Evolutionary conservation across 805 yeast genomes (phyloP), one percentile per base, ranked within the genome.

Genomic region (Wickerhamiella sergipiensis): DNA sequence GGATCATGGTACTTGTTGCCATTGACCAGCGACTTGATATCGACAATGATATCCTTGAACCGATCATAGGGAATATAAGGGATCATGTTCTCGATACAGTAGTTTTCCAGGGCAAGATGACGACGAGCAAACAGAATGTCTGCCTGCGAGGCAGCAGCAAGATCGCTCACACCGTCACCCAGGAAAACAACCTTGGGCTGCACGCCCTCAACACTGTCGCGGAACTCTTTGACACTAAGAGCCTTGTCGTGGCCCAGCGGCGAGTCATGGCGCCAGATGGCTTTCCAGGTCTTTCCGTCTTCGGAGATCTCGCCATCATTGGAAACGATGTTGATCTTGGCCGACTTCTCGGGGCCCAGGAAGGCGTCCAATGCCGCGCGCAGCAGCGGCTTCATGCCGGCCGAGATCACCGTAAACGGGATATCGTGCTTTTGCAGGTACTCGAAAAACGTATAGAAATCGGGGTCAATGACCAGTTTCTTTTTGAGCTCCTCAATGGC

Each of bases 121-220:
- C 62, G 62, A 51, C 74, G 67, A 23, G 74, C 74, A 57, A 71
- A 70, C 49, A 70, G 58, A 40, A 70, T 67, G 48, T 70, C 74
- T 6, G 74, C 73, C 57, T 69, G 69, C 21, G 66, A 59, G 4
- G 74, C 74, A 12, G 74, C 74, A 9, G 74, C 71, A 29, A 70
- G 59, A 50, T 70, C 74, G n/a, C 71, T 70, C 26, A 78, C 74
- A 5, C 84, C 84, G 40, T 77, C 75, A 9, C 83, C 83, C 52
- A 79, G 67, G 31, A 79, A 78, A 12, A 65, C 65, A 26, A 78
- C 59, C 50, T 75, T 64, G 0, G 82, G 81, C 48, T 71, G 73
- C 26, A 58, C 57, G 26, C 54, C 55, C 45, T 50, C 58, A 46
- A 47, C 46, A 19, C 48, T 43, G 22, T 48, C 52, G 29, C 65